Percentiles rank a stretch among this genome's conserved stretches.
Evolutionary conservation across 2,329 filamentous ascomycete species (phyloP).

Genomic region (Ploettnerulaceae sp.): DNA sequence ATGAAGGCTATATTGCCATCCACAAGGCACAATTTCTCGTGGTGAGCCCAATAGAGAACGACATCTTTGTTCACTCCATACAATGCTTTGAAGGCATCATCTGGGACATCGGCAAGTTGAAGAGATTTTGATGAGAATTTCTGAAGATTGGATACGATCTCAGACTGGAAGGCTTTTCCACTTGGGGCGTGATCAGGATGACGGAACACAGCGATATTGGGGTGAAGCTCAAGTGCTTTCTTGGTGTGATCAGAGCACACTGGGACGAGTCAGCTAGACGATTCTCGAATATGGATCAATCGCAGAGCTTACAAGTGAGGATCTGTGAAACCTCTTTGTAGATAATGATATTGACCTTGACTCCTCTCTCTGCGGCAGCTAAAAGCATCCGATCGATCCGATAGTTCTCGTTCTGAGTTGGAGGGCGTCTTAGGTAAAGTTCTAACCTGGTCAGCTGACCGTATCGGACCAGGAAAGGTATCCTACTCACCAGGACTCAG

Average conservation of each 20-base stretch:
- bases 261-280: slow-evolving; percentile 36
- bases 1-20: slow-evolving; percentile 81
- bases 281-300: background rate
- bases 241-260: slow-evolving; percentile 72
- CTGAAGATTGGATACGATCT: slow-evolving; percentile 61
- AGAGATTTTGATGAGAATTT: slow-evolving; percentile 46
- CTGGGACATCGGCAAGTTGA: slow-evolving; percentile 60
- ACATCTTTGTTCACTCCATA: slow-evolving; percentile 80
- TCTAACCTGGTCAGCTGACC: slow-evolving; percentile 42
- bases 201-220: slow-evolving; percentile 82
- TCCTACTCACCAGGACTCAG: slow-evolving; percentile 53
- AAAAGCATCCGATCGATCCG: slow-evolving; percentile 78
- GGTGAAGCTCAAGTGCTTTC: slow-evolving; percentile 71
- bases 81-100: slow-evolving; percentile 68
- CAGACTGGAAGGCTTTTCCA: slow-evolving; percentile 58
- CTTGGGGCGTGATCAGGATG: slow-evolving; percentile 85
- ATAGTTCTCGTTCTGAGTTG: slow-evolving; percentile 75
- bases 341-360: slow-evolving; percentile 79
- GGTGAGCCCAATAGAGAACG: slow-evolving; percentile 87
- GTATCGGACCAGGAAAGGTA: background rate
- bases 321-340: slow-evolving; percentile 89
- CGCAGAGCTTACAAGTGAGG: slow-evolving; percentile 62
- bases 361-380: slow-evolving; percentile 76
- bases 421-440: slow-evolving; percentile 78
- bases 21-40: slow-evolving; percentile 83